Evolutionary conservation across 345 rosid species (phyloP), one percentile per base, ranked within the genome.

Genomic region (Populus ilicifolia): DNA sequence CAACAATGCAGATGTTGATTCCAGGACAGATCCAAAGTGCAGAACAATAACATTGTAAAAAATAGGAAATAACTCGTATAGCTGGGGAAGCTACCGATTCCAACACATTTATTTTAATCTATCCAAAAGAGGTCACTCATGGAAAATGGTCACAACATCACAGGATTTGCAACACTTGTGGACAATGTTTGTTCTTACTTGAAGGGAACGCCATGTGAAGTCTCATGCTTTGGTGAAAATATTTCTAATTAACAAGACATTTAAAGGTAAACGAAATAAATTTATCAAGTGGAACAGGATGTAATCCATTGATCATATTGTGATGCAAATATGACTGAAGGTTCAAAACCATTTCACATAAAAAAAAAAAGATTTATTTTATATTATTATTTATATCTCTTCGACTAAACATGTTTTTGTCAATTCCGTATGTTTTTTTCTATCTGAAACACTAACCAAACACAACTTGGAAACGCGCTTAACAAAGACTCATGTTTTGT

Each of bases 1-100:
- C 65, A 82, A 59, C 70, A 72, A 70, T 13, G 67, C 29, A 17
- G 36, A 38, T 61, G 67, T 20, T 44, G 11, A 61, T 54, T 76
- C 29, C 5, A n/a, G 12, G 44, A 75, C 17, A 52, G 36, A 46
- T 59, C 43, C 35, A 79, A 27, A 68, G 25, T 6, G 38, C 23
- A 21, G 29, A 67, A 17, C 39, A n/a, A 70, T 7, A 50, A 17
- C 20, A 18, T 50, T 5, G 16, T 17, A 18, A 18, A 17, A 17
- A 50, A 50, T 18, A 50, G n/a, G n/a, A 17, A 50, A 50, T 18
- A 50, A 50, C n/a, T 50, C n/a, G 8, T 7, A 46, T 14, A 0
- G 62, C 2, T 17, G 56, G 56, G 56, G 56, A 17, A 18, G 56
- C 56, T 50, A 18, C 48, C 2, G 48, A 44, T 44, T 48, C 54